phyloP scores from a whole-genome alignment of 306 rosid species.

The Lathyrus oleraceus region DNA sequence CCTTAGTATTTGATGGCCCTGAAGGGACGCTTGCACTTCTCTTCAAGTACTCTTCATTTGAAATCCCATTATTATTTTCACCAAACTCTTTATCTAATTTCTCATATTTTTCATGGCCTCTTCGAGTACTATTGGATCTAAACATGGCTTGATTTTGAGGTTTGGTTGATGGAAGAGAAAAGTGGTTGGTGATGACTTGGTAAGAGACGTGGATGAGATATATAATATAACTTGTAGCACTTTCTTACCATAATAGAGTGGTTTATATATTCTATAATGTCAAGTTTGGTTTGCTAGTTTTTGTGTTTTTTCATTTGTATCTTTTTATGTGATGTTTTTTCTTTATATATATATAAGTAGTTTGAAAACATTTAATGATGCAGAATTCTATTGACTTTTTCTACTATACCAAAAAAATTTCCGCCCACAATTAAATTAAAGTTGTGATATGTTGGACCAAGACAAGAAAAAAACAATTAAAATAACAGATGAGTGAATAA shows the following conservation, averaged over 20 bases:
- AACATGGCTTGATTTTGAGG: conserved; percentile 43
- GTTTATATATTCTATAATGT: conserved; percentile 14
- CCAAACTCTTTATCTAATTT: conserved; percentile 46
- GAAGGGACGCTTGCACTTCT: conserved; percentile 55
- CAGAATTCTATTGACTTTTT: conserved; percentile 35
- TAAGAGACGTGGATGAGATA: conserved; percentile 6
- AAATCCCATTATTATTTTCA: neutral
- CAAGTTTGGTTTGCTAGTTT: conserved; percentile 18
- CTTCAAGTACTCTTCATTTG: conserved; percentile 46
- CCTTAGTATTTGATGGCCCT: conserved; percentile 22
- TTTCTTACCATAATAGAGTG: neutral
- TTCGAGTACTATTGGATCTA: conserved; percentile 48
- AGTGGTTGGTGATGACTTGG: conserved; percentile 28
- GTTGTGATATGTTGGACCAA: neutral
- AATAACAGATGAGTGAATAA: neutral
- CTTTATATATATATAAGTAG: neutral
- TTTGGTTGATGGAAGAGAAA: neutral
- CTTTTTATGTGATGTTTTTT: conserved; percentile 22
- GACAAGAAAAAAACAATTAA: neutral
- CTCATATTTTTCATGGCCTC: conserved; percentile 50
- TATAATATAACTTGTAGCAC: neutral
- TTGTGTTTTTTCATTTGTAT: neutral
- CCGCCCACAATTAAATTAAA: conserved; percentile 1
- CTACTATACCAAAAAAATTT: conserved; percentile 15
- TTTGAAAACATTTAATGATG: conserved; percentile 27